Percentiles rank a stretch among this genome's conserved stretches.
Evolutionary conservation across 768 basidiomycete genomes (phyloP).

Genomic region (Dioszegia hungarica): DNA sequence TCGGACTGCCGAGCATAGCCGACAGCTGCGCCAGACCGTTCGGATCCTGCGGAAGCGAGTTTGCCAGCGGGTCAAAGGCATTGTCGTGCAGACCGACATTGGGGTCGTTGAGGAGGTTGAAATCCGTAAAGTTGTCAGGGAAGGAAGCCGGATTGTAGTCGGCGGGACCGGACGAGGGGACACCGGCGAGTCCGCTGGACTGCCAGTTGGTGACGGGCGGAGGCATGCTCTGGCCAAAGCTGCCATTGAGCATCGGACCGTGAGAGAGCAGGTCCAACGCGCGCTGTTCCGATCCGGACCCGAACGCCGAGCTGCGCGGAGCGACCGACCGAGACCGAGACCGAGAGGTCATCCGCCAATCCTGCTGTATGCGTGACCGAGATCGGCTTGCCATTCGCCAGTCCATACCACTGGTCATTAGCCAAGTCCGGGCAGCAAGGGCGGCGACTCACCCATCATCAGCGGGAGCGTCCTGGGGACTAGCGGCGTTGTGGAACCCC

Average conservation of each 20-base stretch:
- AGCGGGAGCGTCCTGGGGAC: constrained; percentile 51
- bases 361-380: constrained; percentile 46
- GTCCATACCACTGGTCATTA: constrained; percentile 41
- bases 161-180: neutral
- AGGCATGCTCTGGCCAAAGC: constrained; percentile 2
- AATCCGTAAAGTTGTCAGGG: neutral
- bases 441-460: neutral
- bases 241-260: constrained; percentile 4
- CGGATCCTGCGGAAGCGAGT: constrained; percentile 14
- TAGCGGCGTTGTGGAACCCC: constrained; percentile 36
- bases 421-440: neutral
- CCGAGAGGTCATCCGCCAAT: constrained; percentile 25
- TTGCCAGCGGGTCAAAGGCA: constrained; percentile 12
- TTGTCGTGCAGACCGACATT: neutral
- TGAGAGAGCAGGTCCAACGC: constrained; percentile 44
- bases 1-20: neutral
- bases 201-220: neutral
- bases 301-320: constrained; percentile 51
- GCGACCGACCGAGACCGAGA: constrained; percentile 52
- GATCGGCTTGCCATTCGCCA: constrained; percentile 66
- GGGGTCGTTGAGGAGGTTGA: constrained; percentile 3
- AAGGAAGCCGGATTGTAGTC: neutral
- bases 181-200: neutral
- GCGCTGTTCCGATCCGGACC: constrained; percentile 45
- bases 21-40: constrained; percentile 6